Base-by-base conservation (phyloP, 1,139 yeast genomes). In the Taiozyma sp. region DNA sequence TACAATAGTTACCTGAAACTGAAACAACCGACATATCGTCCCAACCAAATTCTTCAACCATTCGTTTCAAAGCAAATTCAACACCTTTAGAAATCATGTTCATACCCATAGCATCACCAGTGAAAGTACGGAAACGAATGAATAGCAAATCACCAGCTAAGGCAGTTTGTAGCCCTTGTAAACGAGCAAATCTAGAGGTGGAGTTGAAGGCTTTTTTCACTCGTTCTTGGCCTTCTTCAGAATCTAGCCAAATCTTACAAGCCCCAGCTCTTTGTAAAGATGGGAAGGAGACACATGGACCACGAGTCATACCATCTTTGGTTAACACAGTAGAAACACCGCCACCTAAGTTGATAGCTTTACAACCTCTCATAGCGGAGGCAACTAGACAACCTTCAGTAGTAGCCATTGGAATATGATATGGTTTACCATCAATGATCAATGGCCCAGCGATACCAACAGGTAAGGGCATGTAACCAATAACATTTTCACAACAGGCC, bases 51-150 rank as follows among this genome's bases (percentile, higher is more conserved):
- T 85, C 90, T 63, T 86, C 89, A 47, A 79, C 81, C 97, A 93
- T 90, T 67, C 78, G 82, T 59, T 83, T 83, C 65, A 93, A 79
- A 2, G 97, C 81, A 67, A 75, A 77, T 68, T 95, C 99, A 48
- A 89, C 97, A 68, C 99, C 99, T 71, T 93, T 93, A 34, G 99
- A 93, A 58, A 93, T 95, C 99, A 93, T 95, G 68, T 93, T 93
- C 99, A 93, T 93, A 59, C 99, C 99, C 99, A 93, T 93, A 21
- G 99, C 99, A 74, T 93, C 99, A 69, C 99, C 99, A 37, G 99
- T 93, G 43, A 97, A 90, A 29, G 99, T 93, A 67, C 91, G 83
- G 75, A 93, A 93, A 63, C 99, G 83, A 62, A 95, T 85, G 65
- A 80, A 93, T 62, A 95, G 75, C 58, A 87, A 75, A 49, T 88